phyloP scores from a whole-genome alignment of 2,329 filamentous ascomycete genomes.

The Diaporthe capsici region DNA sequence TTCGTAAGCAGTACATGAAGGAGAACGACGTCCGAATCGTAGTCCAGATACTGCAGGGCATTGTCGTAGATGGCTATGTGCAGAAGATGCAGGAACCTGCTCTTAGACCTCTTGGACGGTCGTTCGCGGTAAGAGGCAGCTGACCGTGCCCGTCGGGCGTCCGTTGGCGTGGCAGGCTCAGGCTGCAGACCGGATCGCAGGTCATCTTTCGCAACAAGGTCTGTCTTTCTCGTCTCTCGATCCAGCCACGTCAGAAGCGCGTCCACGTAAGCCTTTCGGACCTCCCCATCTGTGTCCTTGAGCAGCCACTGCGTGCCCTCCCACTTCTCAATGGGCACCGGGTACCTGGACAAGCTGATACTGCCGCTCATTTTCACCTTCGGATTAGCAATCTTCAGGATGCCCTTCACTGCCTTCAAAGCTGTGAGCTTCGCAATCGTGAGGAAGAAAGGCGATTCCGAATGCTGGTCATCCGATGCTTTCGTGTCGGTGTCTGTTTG shows the following conservation, averaged over 20 bases:
- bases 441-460: constrained; percentile 68
- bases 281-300: constrained; percentile 81
- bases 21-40: constrained; percentile 81
- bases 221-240: constrained; percentile 78
- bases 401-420: constrained; percentile 84
- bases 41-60: constrained; percentile 79
- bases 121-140: constrained; percentile 75
- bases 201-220: constrained; percentile 58
- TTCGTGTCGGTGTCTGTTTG: constrained; percentile 61
- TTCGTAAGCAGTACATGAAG: constrained; percentile 83
- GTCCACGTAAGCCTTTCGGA: constrained; percentile 88
- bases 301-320: constrained; percentile 97
- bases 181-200: background rate
- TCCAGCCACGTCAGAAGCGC: constrained; percentile 88
- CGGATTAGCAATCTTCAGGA: constrained; percentile 85
- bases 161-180: constrained; percentile 66
- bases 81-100: constrained; percentile 84
- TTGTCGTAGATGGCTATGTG: constrained; percentile 94
- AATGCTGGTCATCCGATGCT: constrained; percentile 56
- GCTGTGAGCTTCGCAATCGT: constrained; percentile 73
- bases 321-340: constrained; percentile 87
- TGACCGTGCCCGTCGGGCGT: constrained; percentile 76
- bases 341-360: constrained; percentile 78
- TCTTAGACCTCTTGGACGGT: constrained; percentile 65
- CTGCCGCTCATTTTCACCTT: constrained; percentile 71